Evolutionary conservation across 177 flowering plant species (phyloP).

Genomic region (Vitis hybrid): DNA sequence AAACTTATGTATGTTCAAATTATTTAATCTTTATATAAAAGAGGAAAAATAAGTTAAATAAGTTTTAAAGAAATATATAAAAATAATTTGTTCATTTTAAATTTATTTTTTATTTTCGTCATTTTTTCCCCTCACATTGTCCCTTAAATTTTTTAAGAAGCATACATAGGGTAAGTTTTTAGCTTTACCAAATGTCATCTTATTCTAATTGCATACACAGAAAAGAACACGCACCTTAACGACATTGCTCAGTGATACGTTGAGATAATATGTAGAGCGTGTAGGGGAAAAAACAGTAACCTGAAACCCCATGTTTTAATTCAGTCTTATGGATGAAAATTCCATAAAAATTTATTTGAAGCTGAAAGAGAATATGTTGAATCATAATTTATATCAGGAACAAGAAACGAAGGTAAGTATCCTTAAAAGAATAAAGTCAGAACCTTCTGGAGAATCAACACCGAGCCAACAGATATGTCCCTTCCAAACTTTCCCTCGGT

Average conservation of each 20-base stretch:
- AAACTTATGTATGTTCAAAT: no score
- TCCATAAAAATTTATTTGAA: neutral
- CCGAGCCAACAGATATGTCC: conserved; percentile 58
- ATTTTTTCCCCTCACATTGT: no score
- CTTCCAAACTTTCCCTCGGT: conserved; percentile 40
- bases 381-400: neutral
- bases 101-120: no score
- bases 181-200: neutral
- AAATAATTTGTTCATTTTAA: no score
- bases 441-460: conserved; percentile 70
- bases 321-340: neutral
- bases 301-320: conserved; percentile 30
- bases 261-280: conserved; percentile 50
- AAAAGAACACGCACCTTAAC: conserved; percentile 47
- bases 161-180: no score
- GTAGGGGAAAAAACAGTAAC: conserved; percentile 65
- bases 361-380: neutral
- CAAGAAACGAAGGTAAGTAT: neutral
- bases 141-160: no score
- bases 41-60: no score
- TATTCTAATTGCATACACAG: neutral
- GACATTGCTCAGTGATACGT: conserved; percentile 58
- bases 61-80: no score
- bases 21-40: no score
- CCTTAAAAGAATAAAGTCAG: neutral